Percentiles rank a stretch among this genome's conserved stretches.
phyloP scores from a whole-genome alignment of 2,329 filamentous ascomycete genomes.

The Aspergillus sp. region DNA sequence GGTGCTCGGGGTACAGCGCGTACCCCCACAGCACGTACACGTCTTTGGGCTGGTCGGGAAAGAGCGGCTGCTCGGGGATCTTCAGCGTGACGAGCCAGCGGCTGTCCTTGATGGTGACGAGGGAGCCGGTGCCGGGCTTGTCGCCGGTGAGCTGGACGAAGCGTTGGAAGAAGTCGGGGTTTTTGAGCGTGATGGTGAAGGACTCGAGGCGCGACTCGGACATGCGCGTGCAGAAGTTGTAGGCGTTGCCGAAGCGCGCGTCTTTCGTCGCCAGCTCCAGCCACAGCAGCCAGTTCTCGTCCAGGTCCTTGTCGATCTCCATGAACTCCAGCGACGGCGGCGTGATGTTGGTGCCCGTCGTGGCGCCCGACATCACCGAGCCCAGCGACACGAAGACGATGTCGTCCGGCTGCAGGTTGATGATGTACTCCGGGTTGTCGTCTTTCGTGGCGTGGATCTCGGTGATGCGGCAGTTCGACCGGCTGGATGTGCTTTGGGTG shows the following conservation, averaged over 20 bases:
- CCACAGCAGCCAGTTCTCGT: constrained; percentile 45
- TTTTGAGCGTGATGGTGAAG: constrained; percentile 42
- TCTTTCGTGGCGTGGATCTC: constrained; percentile 22
- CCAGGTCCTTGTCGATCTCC: constrained; percentile 27
- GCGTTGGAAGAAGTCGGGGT: constrained; percentile 28
- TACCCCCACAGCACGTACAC: constrained; percentile 43
- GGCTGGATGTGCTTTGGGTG: constrained; percentile 10
- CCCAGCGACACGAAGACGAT: constrained; percentile 43
- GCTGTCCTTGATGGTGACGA: constrained; percentile 41
- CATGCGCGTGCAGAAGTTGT: constrained; percentile 41
- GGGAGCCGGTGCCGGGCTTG: constrained; percentile 32
- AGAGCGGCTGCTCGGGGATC: constrained; percentile 44
- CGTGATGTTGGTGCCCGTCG: constrained; percentile 32
- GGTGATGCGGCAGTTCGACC: constrained; percentile 20
- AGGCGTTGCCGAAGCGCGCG: constrained; percentile 38
- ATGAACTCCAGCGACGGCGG: constrained; percentile 25
- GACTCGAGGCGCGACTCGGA: constrained; percentile 39
- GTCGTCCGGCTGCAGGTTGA: constrained; percentile 29
- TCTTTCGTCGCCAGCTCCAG: constrained; percentile 37
- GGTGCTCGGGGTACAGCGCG: constrained; percentile 36
- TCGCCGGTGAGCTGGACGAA: constrained; percentile 29
- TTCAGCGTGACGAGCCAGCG: constrained; percentile 43
- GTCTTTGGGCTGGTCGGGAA: constrained; percentile 35
- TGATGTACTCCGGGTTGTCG: constrained; percentile 14
- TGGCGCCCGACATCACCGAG: constrained; percentile 38